Evolutionary conservation across 257 asterid species (phyloP).

Genomic region (Fraxinus quadrangulata): DNA sequence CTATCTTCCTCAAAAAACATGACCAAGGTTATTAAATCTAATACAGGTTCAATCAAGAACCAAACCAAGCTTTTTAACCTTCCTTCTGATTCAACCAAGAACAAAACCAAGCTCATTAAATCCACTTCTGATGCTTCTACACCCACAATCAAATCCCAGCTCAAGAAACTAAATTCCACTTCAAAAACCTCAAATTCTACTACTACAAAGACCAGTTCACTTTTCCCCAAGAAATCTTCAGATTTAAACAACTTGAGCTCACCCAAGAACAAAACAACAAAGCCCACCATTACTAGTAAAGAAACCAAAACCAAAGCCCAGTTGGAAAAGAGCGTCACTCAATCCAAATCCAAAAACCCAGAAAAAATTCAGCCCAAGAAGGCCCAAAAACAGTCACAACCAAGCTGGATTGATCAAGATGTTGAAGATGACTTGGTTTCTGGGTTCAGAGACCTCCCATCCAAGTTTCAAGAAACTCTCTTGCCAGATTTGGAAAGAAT

Average conservation of each 20-base stretch:
- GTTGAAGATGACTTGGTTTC: slow-evolving; percentile 63
- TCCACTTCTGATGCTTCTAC: slow-evolving; percentile 27
- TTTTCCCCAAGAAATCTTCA: slow-evolving; percentile 50
- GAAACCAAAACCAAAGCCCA: slow-evolving; percentile 32
- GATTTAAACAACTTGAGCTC: slow-evolving; percentile 45
- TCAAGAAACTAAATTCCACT: slow-evolving; percentile 72
- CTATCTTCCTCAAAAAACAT: slow-evolving; percentile 32
- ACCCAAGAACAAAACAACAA: slow-evolving; percentile 55
- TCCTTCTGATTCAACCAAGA: slow-evolving; percentile 11
- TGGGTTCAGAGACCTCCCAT: slow-evolving; percentile 64
- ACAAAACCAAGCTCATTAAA: slow-evolving; percentile 3
- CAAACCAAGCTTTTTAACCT: slow-evolving; percentile 40
- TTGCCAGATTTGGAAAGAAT: slow-evolving; percentile 77
- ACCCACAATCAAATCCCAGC: slow-evolving; percentile 39
- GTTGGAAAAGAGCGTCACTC: slow-evolving; percentile 15
- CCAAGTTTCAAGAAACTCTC: slow-evolving; percentile 71
- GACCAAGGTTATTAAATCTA: slow-evolving; percentile 28
- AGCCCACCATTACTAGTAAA: slow-evolving; percentile 36
- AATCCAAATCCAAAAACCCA: slow-evolving; percentile 28
- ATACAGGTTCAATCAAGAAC: slow-evolving; percentile 31
- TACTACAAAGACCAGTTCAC: slow-evolving; percentile 25
- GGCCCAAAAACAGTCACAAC: slow-evolving; percentile 28
- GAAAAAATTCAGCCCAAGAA: slow-evolving; percentile 26
- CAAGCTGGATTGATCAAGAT: slow-evolving; percentile 46
- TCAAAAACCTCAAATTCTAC: slow-evolving; percentile 55